Conservation (phyloP, 441 rosid genomes). For the Gossypium trilobum region DNA sequence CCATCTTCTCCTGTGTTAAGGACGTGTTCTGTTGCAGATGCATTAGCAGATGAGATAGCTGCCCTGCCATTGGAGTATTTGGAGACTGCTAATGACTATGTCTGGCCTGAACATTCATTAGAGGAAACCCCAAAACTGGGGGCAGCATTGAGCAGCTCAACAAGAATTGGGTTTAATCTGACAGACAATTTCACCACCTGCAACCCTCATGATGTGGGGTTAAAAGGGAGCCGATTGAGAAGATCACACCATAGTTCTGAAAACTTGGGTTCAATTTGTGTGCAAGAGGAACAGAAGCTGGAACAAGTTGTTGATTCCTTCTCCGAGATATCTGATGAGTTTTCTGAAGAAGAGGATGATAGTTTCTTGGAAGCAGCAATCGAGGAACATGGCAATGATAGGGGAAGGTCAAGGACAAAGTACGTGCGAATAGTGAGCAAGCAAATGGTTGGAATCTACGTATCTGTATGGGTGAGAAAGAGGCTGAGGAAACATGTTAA, state of each 20-base stretch:
- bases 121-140: conserved; percentile 61
- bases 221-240: conserved; percentile 35
- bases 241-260: conserved; percentile 65
- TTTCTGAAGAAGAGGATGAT: conserved; percentile 47
- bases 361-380: conserved; percentile 26
- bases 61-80: conserved; percentile 31
- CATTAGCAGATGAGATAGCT: conserved; percentile 51
- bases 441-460: conserved; percentile 95
- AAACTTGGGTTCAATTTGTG: conserved; percentile 36
- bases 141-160: conserved; percentile 59
- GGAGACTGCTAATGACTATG: conserved; percentile 14
- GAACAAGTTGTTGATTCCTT: conserved; percentile 33
- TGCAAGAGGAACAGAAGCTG: conserved; percentile 32
- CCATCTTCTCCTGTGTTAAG: conserved; percentile 81
- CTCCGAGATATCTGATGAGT: conserved; percentile 29
- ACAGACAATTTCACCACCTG: conserved; percentile 27
- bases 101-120: conserved; percentile 79
- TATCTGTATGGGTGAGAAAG: conserved; percentile 83
- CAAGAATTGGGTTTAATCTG: conserved; percentile 43
- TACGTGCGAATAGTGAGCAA: conserved; percentile 85
- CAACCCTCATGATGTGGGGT: conserved; percentile 31
- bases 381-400: conserved; percentile 18
- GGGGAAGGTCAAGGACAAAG: conserved; percentile 28
- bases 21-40: conserved; percentile 65
- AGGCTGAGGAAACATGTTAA: conserved; percentile 75